These are phyloP conservation scores for Fusarium neocosmosporiellum DNA, from an alignment of 2,329 filamentous ascomycete species.

Conservation along the genomic window DNA sequence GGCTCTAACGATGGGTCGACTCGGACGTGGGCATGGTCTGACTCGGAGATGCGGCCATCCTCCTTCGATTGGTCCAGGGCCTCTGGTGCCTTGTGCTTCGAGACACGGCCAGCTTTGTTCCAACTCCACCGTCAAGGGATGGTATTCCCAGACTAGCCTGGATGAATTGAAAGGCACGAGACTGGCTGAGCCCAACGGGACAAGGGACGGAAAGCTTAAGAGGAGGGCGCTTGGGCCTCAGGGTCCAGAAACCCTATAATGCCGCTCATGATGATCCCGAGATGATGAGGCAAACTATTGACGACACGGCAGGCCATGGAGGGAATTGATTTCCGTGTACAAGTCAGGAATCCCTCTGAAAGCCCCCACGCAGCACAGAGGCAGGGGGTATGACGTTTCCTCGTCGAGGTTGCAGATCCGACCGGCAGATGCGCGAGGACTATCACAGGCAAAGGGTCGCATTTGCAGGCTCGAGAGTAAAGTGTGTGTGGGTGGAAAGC, in stretches of 20 bases:
- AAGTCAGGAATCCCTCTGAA: conserved; percentile 20
- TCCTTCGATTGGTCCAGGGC: conserved; percentile 27
- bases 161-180: background rate
- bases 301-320: conserved; percentile 22
- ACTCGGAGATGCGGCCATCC: conserved; percentile 20
- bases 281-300: conserved; percentile 29
- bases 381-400: conserved; percentile 39
- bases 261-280: conserved; percentile 18
- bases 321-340: conserved; percentile 29
- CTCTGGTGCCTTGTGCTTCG: conserved; percentile 18
- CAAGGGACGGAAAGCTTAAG: background rate
- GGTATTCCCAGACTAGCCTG: background rate
- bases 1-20: conserved; percentile 29
- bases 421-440: conserved; percentile 34
- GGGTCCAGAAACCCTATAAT: background rate
- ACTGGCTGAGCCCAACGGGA: background rate
- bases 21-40: conserved; percentile 25
- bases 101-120: conserved; percentile 20
- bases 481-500: conserved; percentile 2
- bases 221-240: background rate
- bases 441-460: conserved; percentile 8
- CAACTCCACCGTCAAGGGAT: conserved; percentile 2
- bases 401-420: conserved; percentile 37
- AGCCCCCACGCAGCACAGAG: conserved; percentile 26
- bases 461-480: conserved; percentile 7